Evolutionary conservation across 805 yeast species (phyloP).

Genomic region (Schwanniomyces polymorphus): DNA sequence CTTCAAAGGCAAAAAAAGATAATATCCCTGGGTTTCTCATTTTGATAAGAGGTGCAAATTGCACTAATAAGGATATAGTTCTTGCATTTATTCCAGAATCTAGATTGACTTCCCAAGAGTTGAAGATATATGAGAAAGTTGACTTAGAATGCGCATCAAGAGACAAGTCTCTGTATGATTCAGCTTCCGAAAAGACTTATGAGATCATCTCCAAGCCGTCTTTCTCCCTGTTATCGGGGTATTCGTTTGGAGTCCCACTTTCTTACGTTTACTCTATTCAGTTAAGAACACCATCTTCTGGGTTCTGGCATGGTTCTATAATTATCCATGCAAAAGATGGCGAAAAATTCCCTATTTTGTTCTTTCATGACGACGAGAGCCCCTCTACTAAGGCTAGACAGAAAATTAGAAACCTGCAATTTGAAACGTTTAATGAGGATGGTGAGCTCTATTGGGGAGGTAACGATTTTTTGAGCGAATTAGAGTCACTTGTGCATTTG

Average conservation of each 20-base stretch:
- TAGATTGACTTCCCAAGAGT: conserved; percentile 45
- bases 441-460: conserved; percentile 88
- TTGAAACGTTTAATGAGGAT: conserved; percentile 68
- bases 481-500: conserved; percentile 57
- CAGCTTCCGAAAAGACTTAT: not conserved
- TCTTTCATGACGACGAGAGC: conserved; percentile 89
- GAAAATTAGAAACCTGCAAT: conserved; percentile 56
- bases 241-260: conserved; percentile 66
- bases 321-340: conserved; percentile 68
- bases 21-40: conserved; percentile 79
- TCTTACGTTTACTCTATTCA: conserved; percentile 74
- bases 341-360: conserved; percentile 75
- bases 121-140: conserved; percentile 45
- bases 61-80: conserved; percentile 54
- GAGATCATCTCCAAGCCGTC: conserved; percentile 52
- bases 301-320: conserved; percentile 92
- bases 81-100: conserved; percentile 71
- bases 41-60: conserved; percentile 53
- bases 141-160: conserved; percentile 36
- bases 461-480: conserved; percentile 59
- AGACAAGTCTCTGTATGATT: not conserved
- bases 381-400: conserved; percentile 70
- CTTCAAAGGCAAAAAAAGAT: conserved; percentile 68
- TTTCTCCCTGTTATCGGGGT: conserved; percentile 52
- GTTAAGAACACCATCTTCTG: conserved; percentile 77